Percentiles rank a stretch among this genome's conserved stretches.
Evolutionary conservation across 164 flowering plant species (phyloP).

Genomic region (Cinnamomum micranthum): DNA sequence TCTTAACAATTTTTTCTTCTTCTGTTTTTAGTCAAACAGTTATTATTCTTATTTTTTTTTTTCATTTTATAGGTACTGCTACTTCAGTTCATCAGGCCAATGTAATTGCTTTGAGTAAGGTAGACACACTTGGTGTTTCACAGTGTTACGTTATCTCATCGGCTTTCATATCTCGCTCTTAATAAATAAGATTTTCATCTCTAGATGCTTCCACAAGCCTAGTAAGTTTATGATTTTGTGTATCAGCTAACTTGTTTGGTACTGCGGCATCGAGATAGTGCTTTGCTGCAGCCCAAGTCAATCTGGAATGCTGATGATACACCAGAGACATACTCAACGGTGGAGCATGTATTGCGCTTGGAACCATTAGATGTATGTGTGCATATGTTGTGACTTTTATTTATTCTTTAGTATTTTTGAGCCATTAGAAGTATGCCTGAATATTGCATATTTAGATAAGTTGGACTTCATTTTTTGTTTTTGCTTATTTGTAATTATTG

Average conservation of each 20-base stretch:
- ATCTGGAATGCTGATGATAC: constrained; percentile 77
- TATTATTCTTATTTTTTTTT: not conserved
- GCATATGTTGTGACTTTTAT: not conserved
- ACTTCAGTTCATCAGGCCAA: constrained; percentile 49
- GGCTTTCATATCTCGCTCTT: not conserved
- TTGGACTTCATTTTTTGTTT: not conserved
- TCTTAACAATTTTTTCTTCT: not conserved
- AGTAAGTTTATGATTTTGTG: constrained; percentile 14
- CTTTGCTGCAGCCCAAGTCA: constrained; percentile 68
- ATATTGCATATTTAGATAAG: not conserved
- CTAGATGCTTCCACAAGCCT: not conserved
- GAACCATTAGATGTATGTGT: constrained; percentile 82
- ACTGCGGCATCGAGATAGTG: constrained; percentile 46
- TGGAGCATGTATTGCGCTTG: constrained; percentile 75
- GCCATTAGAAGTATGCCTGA: not conserved
- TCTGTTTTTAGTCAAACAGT: not conserved
- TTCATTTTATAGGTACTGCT: constrained; percentile 39
- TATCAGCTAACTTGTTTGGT: constrained; percentile 89
- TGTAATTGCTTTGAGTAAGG: constrained; percentile 79
- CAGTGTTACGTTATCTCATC: not conserved
- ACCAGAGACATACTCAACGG: constrained; percentile 44
- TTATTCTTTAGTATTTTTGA: not conserved
- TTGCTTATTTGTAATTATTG: not conserved
- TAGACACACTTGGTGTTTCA: constrained; percentile 15
- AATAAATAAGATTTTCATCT: not conserved